These are phyloP conservation scores for Talaromyces pinophilus DNA, from an alignment of 2,329 filamentous ascomycete species.

Conservation along the genomic window DNA sequence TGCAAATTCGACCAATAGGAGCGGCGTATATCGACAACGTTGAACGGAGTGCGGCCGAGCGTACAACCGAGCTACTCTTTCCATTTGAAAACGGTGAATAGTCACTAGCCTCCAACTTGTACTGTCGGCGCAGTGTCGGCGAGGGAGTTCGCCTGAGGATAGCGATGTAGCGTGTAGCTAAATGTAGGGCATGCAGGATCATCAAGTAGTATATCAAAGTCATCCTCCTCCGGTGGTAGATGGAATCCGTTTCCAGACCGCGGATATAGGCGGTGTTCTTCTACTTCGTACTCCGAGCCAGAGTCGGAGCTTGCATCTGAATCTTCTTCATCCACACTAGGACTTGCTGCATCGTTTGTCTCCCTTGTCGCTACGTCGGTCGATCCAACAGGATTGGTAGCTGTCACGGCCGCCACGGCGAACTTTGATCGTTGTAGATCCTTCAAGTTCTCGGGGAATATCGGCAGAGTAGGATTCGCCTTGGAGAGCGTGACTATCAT, in stretches of 20 bases:
- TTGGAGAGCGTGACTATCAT: slow-evolving; percentile 64
- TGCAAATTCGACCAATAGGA: neutral
- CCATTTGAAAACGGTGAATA: neutral
- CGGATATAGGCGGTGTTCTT: slow-evolving; percentile 63
- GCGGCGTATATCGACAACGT: neutral
- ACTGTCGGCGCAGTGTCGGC: slow-evolving; percentile 5
- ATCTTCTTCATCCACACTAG: slow-evolving; percentile 4
- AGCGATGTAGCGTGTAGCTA: slow-evolving; percentile 49
- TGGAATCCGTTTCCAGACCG: slow-evolving; percentile 63
- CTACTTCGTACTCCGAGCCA: slow-evolving; percentile 45
- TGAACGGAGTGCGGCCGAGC: neutral
- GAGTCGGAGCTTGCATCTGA: slow-evolving; percentile 39
- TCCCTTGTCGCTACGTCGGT: neutral
- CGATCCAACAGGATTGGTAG: neutral
- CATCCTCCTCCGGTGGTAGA: slow-evolving; percentile 58
- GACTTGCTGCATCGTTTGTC: neutral
- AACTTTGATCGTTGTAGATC: slow-evolving; percentile 31
- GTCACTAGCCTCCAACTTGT: slow-evolving; percentile 6
- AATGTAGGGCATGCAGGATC: slow-evolving; percentile 59
- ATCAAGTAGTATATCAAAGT: slow-evolving; percentile 64
- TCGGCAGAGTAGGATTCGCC: slow-evolving; percentile 63
- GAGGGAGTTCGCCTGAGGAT: slow-evolving; percentile 25
- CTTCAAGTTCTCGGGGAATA: slow-evolving; percentile 56
- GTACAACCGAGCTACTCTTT: neutral
- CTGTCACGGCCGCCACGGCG: slow-evolving; percentile 26